Evolutionary conservation across 495 filamentous ascomycete species (phyloP).

Genomic region (Annulohypoxylon bovei): DNA sequence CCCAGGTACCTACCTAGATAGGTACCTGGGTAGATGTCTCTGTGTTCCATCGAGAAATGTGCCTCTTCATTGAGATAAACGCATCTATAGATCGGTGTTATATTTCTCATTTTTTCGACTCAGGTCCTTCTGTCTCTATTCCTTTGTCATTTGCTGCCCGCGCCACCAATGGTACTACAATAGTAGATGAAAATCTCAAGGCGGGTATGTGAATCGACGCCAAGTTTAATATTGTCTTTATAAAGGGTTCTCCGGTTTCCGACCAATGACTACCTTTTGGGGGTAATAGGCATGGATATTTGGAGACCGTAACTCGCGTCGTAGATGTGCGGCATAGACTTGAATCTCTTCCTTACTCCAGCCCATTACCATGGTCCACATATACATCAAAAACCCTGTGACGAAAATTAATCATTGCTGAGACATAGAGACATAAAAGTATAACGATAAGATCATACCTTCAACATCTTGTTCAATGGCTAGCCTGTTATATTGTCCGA

Average conservation of each 20-base stretch:
- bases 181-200: not conserved
- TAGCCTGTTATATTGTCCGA: slow-evolving; percentile 51
- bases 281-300: slow-evolving; percentile 45
- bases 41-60: too few relatives aligned
- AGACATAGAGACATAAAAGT: not conserved
- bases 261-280: slow-evolving; percentile 46
- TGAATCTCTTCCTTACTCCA: slow-evolving; percentile 49
- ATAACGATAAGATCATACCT: slow-evolving; percentile 19
- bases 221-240: not conserved
- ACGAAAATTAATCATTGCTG: not conserved
- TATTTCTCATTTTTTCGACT: not conserved
- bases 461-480: slow-evolving; percentile 46
- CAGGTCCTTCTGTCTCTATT: not conserved
- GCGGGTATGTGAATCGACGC: not conserved
- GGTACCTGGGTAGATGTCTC: too few relatives aligned
- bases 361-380: slow-evolving; percentile 44
- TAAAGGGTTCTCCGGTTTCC: slow-evolving; percentile 41
- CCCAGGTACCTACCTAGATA: too few relatives aligned
- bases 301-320: slow-evolving; percentile 44
- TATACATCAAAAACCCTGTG: slow-evolving; percentile 48
- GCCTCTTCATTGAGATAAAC: not conserved
- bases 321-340: slow-evolving; percentile 50
- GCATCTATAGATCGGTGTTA: not conserved
- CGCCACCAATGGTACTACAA: not conserved
- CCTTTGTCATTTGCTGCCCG: not conserved